Evolutionary conservation across 495 filamentous ascomycete species (phyloP), one percentile per base, ranked within the genome.

Genomic region (Tricharina praecox): DNA sequence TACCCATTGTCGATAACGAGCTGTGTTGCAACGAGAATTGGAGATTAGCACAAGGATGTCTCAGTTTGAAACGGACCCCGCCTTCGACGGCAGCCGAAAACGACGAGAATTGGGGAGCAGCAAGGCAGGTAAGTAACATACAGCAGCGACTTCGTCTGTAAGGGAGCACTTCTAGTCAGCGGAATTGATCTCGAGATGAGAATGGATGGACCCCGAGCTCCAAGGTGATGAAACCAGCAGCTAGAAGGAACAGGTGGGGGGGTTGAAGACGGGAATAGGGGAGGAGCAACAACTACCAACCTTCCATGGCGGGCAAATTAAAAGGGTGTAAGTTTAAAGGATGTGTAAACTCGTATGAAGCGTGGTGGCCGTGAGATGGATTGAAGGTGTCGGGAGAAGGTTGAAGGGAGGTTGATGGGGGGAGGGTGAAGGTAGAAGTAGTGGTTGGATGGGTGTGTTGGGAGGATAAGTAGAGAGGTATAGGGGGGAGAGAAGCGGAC

Each of bases 1-100:
- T 84, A 97, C 90, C 90, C 90, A 96, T 97, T 97, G 86, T 97
- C 90, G 71, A 97, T 97, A 71, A 97, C 90, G 85, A 97, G 88
- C 58, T 61, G 49, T 23, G 45, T 23, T 5, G n/a, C n/a, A n/a
- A 30, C 18, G 30, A 18, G 42, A 23, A 48, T 21, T 2, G 18
- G 15, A 48, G 43, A 54, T 61, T 55, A 61, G 58, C 58, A 58
- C 38, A 10, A 10, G 44, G 23, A n/a, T 18, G 15, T 46, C 3
- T 20, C 25, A 46, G 18, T 5, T 25, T 25, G 40, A 25, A 25
- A 43, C 39, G n/a, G 48, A 47, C 34, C 30, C 25, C 43, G 44
- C 32, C 43, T 33, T 25, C 19, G 10, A 13, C 37, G 19, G 19
- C 41, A 25, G 11, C 41, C n/a, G n/a, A 44, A 24, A 26, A 24